Evolutionary conservation across 306 rosid species (phyloP), one percentile per base, ranked within the genome.

Genomic region (Inga oerstediana): DNA sequence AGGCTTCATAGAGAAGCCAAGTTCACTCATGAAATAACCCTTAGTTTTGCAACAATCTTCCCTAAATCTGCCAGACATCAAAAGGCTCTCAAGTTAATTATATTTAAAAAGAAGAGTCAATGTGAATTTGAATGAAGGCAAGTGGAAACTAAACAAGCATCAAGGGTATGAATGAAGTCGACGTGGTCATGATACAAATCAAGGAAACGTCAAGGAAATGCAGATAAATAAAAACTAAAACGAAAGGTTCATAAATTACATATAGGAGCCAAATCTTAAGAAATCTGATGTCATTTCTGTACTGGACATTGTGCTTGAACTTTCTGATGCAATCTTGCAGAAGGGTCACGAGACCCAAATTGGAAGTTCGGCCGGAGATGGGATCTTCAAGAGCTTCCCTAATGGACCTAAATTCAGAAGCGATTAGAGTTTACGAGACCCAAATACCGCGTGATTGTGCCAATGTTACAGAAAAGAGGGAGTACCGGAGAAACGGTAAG

Each of bases 181-280:
- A 27, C 10, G 11, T n/a, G 16, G 35, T 27, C 34, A 71, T 44
- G 34, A 22, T 43, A 71, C 6, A 72, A 49, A 48, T 61, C 19
- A 73, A 73, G 17, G 4, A 14, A 72, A 45, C 17, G 6, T 52
- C 59, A 15, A 15, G 41, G 37, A 51, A 49, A 46, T 51, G 27
- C 10, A 70, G n/a, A 51, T 35, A 51, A 51, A 46, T 39, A 46
- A 6, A 45, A 52, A 67, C 19, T 52, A 22, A 44, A 62, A 35
- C 3, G 39, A 32, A 70, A 15, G 44, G 30, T 37, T 35, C 16
- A 37, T 35, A 51, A 52, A 64, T 22, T 78, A 89, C 95, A 84
- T 88, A 87, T 69, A 91, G 86, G 83, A 89, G 83, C 91, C 95
- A 90, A 75, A 91, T 85, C 89, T 87, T 88, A 69, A 91, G 91